phyloP scores from a whole-genome alignment of 805 yeast genomes.

The Suhomyces prunicola region DNA sequence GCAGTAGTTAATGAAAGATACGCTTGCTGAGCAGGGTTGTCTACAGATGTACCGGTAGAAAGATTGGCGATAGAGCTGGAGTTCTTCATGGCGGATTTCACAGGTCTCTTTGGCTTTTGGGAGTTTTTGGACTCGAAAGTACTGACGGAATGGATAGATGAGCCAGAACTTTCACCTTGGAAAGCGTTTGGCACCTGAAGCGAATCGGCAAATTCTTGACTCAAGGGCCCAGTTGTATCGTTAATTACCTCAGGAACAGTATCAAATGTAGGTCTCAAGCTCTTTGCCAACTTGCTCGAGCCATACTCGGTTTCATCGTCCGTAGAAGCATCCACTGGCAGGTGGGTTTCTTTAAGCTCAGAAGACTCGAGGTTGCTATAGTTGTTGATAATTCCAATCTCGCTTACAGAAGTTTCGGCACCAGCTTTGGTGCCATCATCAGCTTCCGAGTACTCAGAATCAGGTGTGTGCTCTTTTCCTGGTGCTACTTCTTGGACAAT shows the following conservation, averaged over 20 bases:
- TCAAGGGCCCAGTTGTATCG: slow-evolving; percentile 19
- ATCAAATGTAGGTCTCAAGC: slow-evolving; percentile 32
- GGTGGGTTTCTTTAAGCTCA: slow-evolving; percentile 13
- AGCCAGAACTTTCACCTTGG: slow-evolving; percentile 22
- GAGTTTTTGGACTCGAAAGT: slow-evolving; percentile 26
- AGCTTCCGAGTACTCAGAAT: slow-evolving; percentile 4
- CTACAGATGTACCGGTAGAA: slow-evolving; percentile 6
- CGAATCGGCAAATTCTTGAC: slow-evolving; percentile 24
- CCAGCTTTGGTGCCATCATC: neutral
- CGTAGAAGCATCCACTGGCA: slow-evolving; percentile 4
- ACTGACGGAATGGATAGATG: slow-evolving; percentile 29
- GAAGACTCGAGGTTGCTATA: slow-evolving; percentile 18
- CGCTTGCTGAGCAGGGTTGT: slow-evolving; percentile 56
- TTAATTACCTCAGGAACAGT: slow-evolving; percentile 27
- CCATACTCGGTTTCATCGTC: slow-evolving; percentile 18
- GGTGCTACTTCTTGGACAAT: neutral
- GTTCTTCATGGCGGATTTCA: slow-evolving; percentile 52
- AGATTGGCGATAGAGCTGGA: slow-evolving; percentile 22
- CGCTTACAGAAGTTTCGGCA: slow-evolving; percentile 6
- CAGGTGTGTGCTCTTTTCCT: neutral
- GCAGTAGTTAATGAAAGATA: slow-evolving; percentile 71
- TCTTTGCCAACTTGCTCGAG: slow-evolving; percentile 20
- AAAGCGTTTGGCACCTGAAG: slow-evolving; percentile 12
- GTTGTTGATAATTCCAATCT: slow-evolving; percentile 19
- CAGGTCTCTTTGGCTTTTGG: slow-evolving; percentile 30